Base-by-base conservation (phyloP, 345 rosid genomes). In the Gossypium stocksii region DNA sequence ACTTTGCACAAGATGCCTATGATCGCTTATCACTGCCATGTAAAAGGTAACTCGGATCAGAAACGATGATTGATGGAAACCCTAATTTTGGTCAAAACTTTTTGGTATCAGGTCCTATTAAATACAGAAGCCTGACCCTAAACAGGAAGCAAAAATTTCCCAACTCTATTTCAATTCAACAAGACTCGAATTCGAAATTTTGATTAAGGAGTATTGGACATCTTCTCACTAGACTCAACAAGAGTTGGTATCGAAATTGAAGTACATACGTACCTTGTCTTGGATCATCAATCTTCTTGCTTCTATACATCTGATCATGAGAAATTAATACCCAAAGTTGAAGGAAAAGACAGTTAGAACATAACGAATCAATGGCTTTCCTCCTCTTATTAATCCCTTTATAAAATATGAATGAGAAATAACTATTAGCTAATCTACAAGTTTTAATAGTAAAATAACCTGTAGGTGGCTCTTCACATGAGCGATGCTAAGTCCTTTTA, bases 391-490 rank as follows among this genome's bases (percentile, higher is more conserved):
- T 48, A 48, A 14, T 48, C 16, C 51, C 15, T 48, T 34, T 34
- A 34, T 34, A 34, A 34, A 4, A 34, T 34, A 29, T 34, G 38
- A 4, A 34, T 34, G 6, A 6, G 41, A 34, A 34, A 34, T 34
- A 44, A 54, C 38, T 44, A 16, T 8, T 25, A 9, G 52, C 64
- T 61, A 71, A 58, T 16, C 66, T 65, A 48, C 44, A 29, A 15
- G 25, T 16, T 54, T 61, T 68, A 59, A 59, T 59, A 15, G 14
- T 16, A 3, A 59, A 46, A 70, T 66, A 57, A 92, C 97, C 94
- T 92, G 97, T 58, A 93, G 85, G 79, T 93, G 97, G 82, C 97
- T 90, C 85, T 93, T 93, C 71, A 93, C 97, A 84, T 93, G 94
- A 78, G 96, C 94, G 77, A 93, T 93, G 79, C 86, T 87, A 61